Evolutionary conservation across 2,329 filamentous ascomycete genomes (phyloP), one percentile per base, ranked within the genome.

Genomic region (Byssoonygena ceratinophila): DNA sequence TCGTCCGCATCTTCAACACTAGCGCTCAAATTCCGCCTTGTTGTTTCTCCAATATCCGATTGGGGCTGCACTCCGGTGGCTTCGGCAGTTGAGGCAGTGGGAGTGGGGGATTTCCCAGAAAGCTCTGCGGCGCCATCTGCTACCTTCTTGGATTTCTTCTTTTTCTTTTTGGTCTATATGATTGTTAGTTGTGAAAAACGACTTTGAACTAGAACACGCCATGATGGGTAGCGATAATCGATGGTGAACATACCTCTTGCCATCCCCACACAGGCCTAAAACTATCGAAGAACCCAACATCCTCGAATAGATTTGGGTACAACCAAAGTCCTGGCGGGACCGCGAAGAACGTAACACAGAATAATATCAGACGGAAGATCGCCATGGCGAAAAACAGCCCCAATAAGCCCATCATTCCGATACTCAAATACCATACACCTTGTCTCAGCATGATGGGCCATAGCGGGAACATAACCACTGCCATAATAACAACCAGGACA

Each of bases 301-400:
- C 92, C 68, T 98, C 92, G 75, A 96, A 98, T 18, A 98, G 74
- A 66, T 98, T 98, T 46, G 92, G 92, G 72, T 91, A 98, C 41
- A 98, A 77, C 92, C 92, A 98, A n/a, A 98, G 76, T 62, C 92
- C 92, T 2, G 92, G 92, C 2, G 90, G 75, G 0, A 81, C 76
- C 14, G 78, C 76, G 65, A 97, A 94, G 71, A 94, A 89, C 20
- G 92, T 97, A 66, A 94, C 72, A 66, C 87, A 84, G 75, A 98
- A 98, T 25, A 98, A 76, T 56, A 98, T 94, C 53, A 97, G 78
- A 55, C 92, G 83, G 79, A 98, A 89, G 64, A 98, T 94, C 4
- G 91, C 86, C 92, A 98, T 97, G 64, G 82, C 81, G 70, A 98
- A 97, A 81, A 98, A 98, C 46, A 95, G 73, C 52, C 87, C 92